Evolutionary conservation across 169 alveolate genomes (phyloP).

Genomic region (Ichthyophthirius multifiliis): DNA sequence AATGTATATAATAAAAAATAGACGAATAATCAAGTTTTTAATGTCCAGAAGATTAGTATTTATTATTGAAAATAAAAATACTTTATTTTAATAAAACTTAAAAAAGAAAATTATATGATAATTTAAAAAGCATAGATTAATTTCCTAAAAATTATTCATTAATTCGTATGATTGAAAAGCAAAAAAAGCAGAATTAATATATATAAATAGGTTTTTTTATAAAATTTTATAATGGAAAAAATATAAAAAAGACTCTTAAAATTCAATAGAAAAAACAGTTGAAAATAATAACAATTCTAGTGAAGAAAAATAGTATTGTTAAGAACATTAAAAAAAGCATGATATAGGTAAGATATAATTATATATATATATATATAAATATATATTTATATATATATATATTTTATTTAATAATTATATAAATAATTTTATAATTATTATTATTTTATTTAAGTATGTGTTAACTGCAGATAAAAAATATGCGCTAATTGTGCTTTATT

Average conservation of each 20-base stretch:
- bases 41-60: slow-evolving; percentile 40
- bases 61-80: neutral
- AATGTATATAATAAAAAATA: slow-evolving; percentile 28
- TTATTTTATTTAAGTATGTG: slow-evolving; percentile 9
- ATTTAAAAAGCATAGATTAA: neutral
- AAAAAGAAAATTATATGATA: neutral
- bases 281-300: too few species aligned
- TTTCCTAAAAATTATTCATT: slow-evolving; percentile 31
- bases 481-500: slow-evolving; percentile 51
- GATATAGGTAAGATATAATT: slow-evolving; percentile 13
- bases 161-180: slow-evolving; percentile 11
- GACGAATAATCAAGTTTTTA: neutral
- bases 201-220: too few species aligned
- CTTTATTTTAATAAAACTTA: neutral
- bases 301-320: slow-evolving; percentile 20
- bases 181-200: neutral
- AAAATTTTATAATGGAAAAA: too few species aligned
- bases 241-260: too few species aligned
- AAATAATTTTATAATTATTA: neutral
- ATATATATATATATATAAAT: too few species aligned
- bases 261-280: neutral
- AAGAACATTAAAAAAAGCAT: slow-evolving; percentile 27
- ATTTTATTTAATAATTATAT: neutral
- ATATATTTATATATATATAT: too few species aligned
- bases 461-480: slow-evolving; percentile 26